Conservation (phyloP, 2,329 filamentous ascomycete genomes). For the Phaeosphaeria sp. region DNA sequence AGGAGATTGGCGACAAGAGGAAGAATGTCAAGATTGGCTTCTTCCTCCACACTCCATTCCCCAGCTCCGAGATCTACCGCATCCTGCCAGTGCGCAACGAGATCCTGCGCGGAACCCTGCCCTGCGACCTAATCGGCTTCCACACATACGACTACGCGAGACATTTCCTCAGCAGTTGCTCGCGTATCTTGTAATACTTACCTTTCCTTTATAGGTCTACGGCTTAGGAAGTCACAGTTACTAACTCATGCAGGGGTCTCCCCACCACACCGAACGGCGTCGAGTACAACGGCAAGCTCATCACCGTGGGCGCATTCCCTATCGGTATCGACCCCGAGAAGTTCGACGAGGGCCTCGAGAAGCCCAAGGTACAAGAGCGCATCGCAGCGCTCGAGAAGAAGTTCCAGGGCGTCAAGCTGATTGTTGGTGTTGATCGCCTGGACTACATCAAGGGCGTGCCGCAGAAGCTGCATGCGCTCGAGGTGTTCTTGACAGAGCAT, state of each 20-base stretch:
- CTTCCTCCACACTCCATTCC: constrained; percentile 97
- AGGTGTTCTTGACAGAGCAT: constrained; percentile 95
- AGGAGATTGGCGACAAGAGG: constrained; percentile 79
- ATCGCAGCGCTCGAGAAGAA: constrained; percentile 86
- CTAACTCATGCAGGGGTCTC: constrained; percentile 57
- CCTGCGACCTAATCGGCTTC: constrained; percentile 96
- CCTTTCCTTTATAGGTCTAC: too few species aligned
- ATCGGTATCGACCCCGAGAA: constrained; percentile 98
- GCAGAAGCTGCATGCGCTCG: constrained; percentile 94
- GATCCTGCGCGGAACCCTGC: constrained; percentile 83
- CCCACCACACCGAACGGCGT: constrained; percentile 91
- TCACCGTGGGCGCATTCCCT: constrained; percentile 93
- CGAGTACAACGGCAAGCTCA: constrained; percentile 85
- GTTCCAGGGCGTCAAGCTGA: constrained; percentile 94
- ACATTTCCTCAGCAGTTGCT: constrained; percentile 95
- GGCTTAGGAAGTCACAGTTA: neutral
- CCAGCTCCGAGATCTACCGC: constrained; percentile 94
- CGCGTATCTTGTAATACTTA: constrained; percentile 76
- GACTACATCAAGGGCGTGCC: constrained; percentile 99
- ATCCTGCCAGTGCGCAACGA: constrained; percentile 92
- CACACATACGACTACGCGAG: constrained; percentile 99
- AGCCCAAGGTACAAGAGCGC: constrained; percentile 83
- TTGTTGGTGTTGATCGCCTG: constrained; percentile 93
- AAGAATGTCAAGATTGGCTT: constrained; percentile 98
- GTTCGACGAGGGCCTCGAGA: constrained; percentile 87